Evolutionary conservation across 306 rosid species (phyloP).

Genomic region (Rosa lucieae): DNA sequence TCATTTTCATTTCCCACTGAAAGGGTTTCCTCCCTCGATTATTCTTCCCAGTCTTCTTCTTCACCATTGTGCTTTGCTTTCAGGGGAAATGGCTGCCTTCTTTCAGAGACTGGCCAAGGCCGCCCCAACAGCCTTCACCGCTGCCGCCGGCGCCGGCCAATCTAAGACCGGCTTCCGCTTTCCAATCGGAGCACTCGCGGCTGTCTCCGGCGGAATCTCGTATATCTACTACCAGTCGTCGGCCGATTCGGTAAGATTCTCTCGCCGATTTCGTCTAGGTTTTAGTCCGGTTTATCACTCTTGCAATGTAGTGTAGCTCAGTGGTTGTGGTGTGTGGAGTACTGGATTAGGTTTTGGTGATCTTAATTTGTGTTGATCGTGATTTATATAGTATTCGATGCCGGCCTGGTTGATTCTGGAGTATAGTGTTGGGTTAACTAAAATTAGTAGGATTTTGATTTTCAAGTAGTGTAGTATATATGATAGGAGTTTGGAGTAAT

Average conservation of each 20-base stretch:
- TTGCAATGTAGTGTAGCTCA: not conserved
- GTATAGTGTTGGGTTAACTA: not conserved
- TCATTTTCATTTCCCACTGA: not conserved
- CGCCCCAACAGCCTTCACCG: conserved; percentile 52
- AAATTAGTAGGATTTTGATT: not conserved
- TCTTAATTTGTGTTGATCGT: not conserved
- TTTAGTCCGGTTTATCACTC: not conserved
- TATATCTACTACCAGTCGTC: conserved; percentile 58
- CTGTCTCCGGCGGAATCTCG: conserved; percentile 83
- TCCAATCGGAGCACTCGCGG: conserved; percentile 73
- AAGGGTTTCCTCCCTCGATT: not conserved
- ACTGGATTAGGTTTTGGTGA: conserved; percentile 7
- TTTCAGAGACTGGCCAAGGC: conserved; percentile 58
- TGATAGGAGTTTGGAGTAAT: not conserved
- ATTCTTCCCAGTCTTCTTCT: not conserved
- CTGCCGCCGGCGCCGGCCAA: conserved; percentile 30
- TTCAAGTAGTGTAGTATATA: not conserved
- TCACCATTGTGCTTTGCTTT: not conserved
- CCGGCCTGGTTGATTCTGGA: not conserved
- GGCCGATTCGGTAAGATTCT: conserved; percentile 52
- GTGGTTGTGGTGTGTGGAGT: not conserved
- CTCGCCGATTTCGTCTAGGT: conserved; percentile 10
- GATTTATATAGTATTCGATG: not conserved
- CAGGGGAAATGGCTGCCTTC: conserved; percentile 60
- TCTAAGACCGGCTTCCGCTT: conserved; percentile 52